These are phyloP conservation scores for Chaetomium cochliodes DNA, from an alignment of 495 filamentous ascomycete species.

Conservation along the genomic window DNA sequence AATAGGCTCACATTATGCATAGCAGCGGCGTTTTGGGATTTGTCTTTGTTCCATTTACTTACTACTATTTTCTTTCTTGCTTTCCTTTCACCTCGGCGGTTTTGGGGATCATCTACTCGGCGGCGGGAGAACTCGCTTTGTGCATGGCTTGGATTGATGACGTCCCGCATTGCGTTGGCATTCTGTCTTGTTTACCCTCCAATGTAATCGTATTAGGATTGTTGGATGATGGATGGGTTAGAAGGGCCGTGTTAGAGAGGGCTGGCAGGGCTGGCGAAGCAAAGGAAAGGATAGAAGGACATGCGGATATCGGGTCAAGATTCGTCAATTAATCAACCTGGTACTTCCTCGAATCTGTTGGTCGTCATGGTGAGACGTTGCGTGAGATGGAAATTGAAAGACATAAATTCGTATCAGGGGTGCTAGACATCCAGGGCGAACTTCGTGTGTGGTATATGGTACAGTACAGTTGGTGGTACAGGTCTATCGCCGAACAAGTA, in stretches of 20 bases:
- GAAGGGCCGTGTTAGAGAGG: not conserved
- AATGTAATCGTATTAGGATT: not conserved
- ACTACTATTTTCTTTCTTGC: not conserved
- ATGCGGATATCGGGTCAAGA: not conserved
- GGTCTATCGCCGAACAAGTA: not conserved
- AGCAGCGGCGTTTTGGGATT: slow-evolving; percentile 15
- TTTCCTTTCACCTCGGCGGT: not conserved
- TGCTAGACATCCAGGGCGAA: too few relatives aligned
- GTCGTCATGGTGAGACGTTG: not conserved
- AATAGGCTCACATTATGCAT: slow-evolving; percentile 12
- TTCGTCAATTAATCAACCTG: not conserved
- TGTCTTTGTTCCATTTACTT: not conserved
- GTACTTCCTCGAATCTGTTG: not conserved
- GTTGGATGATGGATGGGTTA: slow-evolving; percentile 2
- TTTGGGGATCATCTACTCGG: slow-evolving; percentile 1
- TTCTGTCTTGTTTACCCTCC: not conserved
- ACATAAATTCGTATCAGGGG: too few relatives aligned
- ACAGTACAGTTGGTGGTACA: slow-evolving; percentile 5
- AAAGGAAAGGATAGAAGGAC: not conserved
- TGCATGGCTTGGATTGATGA: not conserved
- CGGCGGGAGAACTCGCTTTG: not conserved
- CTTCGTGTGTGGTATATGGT: not conserved
- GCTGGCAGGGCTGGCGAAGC: not conserved
- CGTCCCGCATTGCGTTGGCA: not conserved
- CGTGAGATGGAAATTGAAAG: not conserved